Evolutionary conservation across 208 protist genomes (phyloP), one percentile per base, ranked within the genome.

Genomic region (Leishmania aethiopica): DNA sequence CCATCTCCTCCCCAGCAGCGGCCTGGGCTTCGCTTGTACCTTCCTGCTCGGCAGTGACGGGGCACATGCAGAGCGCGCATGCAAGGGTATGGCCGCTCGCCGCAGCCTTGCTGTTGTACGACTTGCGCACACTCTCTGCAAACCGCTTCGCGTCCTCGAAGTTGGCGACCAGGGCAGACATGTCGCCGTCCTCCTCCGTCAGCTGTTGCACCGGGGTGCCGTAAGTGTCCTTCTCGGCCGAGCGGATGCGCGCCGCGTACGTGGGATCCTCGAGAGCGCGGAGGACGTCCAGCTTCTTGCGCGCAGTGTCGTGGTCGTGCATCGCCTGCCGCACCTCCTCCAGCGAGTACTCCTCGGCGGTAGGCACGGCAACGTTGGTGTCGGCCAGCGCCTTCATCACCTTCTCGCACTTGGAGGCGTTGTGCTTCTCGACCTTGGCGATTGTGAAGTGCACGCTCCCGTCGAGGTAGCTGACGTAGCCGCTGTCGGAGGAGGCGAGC

Each of bases 381-480:
- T 84, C 84, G 51, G 76, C 80, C 45, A 89, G 2, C 25, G 77
- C 77, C 47, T 66, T 40, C 76, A 87, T 89, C n/a, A 90, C 80
- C 25, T 5, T 78, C 10, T 77, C 79, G 76, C 86, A 87, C 22
- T 79, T 75, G 62, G 77, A 25, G 47, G 81, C 55, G 81, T 97
- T 96, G 85, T 96, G 80, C 53, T 70, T 77, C 25, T 88, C 83
- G 15, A 93, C 57, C 47, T 77, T 64, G 53, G 57, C 60, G 10
- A 91, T 35, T 15, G 86, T 79, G 28, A 67, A 1, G 80, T 95
- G 93, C 64, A 86, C 59, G 49, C 75, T 86, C 77, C 94, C 94
- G 72, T 97, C 94, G 66, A 97, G 60, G 87, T 95, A 97, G 22
- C 90, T 94, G 17, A 95, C 90, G 81, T 91, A 90, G 69, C 79